Evolutionary conservation across 257 asterid species (phyloP).

Genomic region (Oldenlandia corymbosa): DNA sequence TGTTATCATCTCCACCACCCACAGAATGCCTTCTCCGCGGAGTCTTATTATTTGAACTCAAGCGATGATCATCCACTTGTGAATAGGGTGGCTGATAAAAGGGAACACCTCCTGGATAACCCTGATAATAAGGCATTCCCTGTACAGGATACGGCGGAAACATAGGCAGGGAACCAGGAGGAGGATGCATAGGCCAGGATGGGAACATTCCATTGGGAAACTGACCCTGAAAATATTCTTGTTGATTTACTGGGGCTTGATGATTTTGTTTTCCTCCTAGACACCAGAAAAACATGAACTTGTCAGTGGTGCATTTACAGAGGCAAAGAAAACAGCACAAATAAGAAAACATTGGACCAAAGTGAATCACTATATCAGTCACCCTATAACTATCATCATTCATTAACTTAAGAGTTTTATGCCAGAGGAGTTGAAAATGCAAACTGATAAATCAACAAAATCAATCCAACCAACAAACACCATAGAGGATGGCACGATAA

Average conservation of each 20-base stretch:
- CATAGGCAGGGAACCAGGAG: slow-evolving; percentile 55
- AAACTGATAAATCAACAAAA: background rate
- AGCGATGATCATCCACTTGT: slow-evolving; percentile 47
- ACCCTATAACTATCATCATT: background rate
- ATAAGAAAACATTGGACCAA: background rate
- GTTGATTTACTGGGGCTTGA: slow-evolving; percentile 50
- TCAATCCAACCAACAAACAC: background rate
- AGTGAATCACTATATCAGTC: background rate
- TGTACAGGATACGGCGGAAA: slow-evolving; percentile 83
- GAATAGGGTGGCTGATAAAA: slow-evolving; percentile 60
- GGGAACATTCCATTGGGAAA: slow-evolving; percentile 66
- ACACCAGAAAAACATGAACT: slow-evolving; percentile 20
- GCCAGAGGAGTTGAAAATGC: background rate
- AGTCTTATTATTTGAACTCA: slow-evolving; percentile 31
- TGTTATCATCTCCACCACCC: slow-evolving; percentile 46
- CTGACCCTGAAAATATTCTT: slow-evolving; percentile 66
- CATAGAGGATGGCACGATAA: background rate
- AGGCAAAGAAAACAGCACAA: background rate
- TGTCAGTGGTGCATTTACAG: background rate
- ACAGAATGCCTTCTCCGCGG: slow-evolving; percentile 42
- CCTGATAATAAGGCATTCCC: slow-evolving; percentile 84
- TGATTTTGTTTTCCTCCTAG: slow-evolving; percentile 42
- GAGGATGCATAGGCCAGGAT: slow-evolving; percentile 73
- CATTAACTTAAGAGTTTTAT: no score
- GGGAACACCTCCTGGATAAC: slow-evolving; percentile 55